Conservation (phyloP, 1,284 basidiomycete species). For the Apiotrichum porosum region DNA sequence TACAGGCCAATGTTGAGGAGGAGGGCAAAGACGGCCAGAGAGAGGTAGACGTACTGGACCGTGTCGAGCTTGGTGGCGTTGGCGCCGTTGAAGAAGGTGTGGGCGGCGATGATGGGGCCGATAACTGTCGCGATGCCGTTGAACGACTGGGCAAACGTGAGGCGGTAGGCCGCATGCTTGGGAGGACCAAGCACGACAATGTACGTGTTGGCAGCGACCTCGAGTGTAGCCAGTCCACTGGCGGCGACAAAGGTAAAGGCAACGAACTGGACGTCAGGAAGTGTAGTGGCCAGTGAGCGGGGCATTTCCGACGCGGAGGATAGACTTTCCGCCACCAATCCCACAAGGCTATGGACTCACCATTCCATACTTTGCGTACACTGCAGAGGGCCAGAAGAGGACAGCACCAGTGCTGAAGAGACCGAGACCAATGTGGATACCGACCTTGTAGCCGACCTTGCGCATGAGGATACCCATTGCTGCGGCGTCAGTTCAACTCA, state of each 20-base stretch:
- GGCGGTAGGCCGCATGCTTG: slow-evolving; percentile 25
- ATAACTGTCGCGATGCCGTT: slow-evolving; percentile 39
- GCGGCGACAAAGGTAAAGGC: slow-evolving; percentile 35
- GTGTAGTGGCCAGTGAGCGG: no score
- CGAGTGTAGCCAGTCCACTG: slow-evolving; percentile 35
- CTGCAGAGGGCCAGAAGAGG: slow-evolving; percentile 37
- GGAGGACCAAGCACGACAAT: slow-evolving; percentile 34
- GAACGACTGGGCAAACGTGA: slow-evolving; percentile 35
- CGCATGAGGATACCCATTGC: slow-evolving; percentile 37
- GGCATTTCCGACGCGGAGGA: no score
- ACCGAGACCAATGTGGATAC: slow-evolving; percentile 34
- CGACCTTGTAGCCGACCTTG: slow-evolving; percentile 32
- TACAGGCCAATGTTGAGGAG: slow-evolving; percentile 24
- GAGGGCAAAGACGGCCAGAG: slow-evolving; percentile 24
- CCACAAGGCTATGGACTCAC: no score
- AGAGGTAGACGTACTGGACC: slow-evolving; percentile 41
- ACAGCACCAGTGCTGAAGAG: slow-evolving; percentile 28
- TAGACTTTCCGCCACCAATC: slow-evolving; percentile 22
- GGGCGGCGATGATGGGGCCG: slow-evolving; percentile 30
- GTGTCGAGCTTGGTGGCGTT: slow-evolving; percentile 23
- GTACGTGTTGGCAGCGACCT: slow-evolving; percentile 34
- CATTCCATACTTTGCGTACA: slow-evolving; percentile 20
- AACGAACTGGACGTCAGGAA: no score
- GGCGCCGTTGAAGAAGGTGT: slow-evolving; percentile 33
- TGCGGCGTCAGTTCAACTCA: no score